Base-by-base conservation (phyloP, 1,284 basidiomycete species). In the Cryptococcus deneoformans region DNA sequence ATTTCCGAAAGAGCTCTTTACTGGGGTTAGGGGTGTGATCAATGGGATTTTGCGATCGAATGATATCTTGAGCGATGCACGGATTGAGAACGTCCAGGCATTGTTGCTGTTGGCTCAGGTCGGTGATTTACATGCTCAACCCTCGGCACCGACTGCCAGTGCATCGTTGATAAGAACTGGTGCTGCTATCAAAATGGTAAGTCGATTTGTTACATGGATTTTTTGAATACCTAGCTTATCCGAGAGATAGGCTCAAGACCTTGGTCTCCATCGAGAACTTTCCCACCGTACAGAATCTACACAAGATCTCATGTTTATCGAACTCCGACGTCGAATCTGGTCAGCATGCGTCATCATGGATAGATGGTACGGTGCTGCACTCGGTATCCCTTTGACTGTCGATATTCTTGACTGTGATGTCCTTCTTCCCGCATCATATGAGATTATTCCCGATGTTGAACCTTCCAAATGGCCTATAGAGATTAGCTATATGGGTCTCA, bases 371-470 rank as follows among this genome's bases (percentile, higher is more conserved):
- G 69, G 65, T 1, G 73, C 72, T 2, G 70, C 71, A 3, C 63
- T 78, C 5, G 78, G 76, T 5, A 64, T 73, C 6, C 76, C 93
- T 2, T 87, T 87, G 73, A 88, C 93, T 86, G 92, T 96, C 64
- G 90, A 95, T 73, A 84, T 96, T 3, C 85, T 88, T 63, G 93
- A 96, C 75, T 97, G 93, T 76, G 93, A 97, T 75, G 88, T 89
- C 11, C 86, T 92, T 46, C 79, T 95, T 39, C 92, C 91, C 4
- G 90, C 74, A 0, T 68, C 75, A 82, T 65, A 89, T 86, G 52
- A 89, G 83, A 69, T 79, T 54, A 58, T 69, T 1, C 70, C 73
- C 3, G 68, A 66, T 6, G 50, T 61, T 14, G 85, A 89, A 66
- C 82, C 84, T 20, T 82, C 84, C 45, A 85, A 87, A 64, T 79